Evolutionary conservation across 768 basidiomycete genomes (phyloP).

Genomic region (Suillus paluster): DNA sequence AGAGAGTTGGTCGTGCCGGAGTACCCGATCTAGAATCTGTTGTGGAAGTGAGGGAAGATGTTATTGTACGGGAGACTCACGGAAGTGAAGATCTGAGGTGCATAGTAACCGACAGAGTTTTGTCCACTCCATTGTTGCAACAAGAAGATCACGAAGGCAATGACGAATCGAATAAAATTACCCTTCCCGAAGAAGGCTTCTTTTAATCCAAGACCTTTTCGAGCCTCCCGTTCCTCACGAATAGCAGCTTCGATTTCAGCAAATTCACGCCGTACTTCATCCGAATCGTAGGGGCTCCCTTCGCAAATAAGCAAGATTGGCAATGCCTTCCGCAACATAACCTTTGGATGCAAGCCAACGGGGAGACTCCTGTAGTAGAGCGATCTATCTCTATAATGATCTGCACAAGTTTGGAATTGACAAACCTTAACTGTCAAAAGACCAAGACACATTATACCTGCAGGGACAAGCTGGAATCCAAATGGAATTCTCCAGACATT

Average conservation of each 20-base stretch:
- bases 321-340: constrained; percentile 53
- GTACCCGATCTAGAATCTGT: constrained; percentile 60
- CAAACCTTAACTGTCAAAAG: constrained; percentile 65
- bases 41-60: background rate
- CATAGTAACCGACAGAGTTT: constrained; percentile 80
- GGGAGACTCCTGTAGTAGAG: constrained; percentile 64
- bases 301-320: constrained; percentile 69
- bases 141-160: constrained; percentile 79
- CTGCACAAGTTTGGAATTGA: background rate
- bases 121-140: constrained; percentile 87
- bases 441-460: constrained; percentile 72
- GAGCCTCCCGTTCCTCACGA: constrained; percentile 68
- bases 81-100: constrained; percentile 73
- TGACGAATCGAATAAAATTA: constrained; percentile 82
- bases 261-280: constrained; percentile 59
- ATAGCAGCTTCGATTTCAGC: constrained; percentile 86
- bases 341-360: constrained; percentile 75
- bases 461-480: constrained; percentile 75
- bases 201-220: constrained; percentile 63
- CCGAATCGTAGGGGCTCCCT: constrained; percentile 44
- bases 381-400: constrained; percentile 17
- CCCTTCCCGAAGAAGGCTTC: constrained; percentile 84
- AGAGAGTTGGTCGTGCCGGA: constrained; percentile 60
- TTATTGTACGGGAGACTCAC: constrained; percentile 37
- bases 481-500: constrained; percentile 75